Base-by-base conservation (phyloP, 768 basidiomycete genomes). In the Amanita fuliginea region DNA sequence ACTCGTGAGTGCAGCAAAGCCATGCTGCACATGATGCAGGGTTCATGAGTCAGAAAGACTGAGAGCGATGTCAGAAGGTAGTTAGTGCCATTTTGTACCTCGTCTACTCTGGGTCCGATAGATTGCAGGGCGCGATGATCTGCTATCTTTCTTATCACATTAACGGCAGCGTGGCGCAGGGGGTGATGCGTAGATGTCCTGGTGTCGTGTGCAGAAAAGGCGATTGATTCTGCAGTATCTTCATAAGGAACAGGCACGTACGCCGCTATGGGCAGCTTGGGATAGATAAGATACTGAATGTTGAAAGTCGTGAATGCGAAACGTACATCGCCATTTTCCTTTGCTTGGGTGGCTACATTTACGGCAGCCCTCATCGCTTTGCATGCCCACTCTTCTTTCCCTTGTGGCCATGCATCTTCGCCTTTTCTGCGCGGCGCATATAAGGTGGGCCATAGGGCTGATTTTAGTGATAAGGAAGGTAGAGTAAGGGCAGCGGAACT, bases 11-110 rank as follows among this genome's bases (percentile, higher is more conserved):
- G 96, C 5, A 96, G 68, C 18, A 98, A 67, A 2, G 93, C 90
- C 96, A 99, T 99, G 57, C 83, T 80, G 63, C 96, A 99, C 90
- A 98, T 92, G 50, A 99, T 76, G 57, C 96, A 99, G 0, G 96
- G 96, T 57, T 99, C 96, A 65, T 99, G 95, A 8, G 91, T 90
- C 47, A 81, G 78, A 69, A 98, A 98, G 21, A 97, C 71, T 1
- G 82, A 80, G 14, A 81, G 75, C 2, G 81, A 80, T 0, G 92
- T 97, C 21, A 98, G 73, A 39, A 97, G 81, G 64, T 99, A 99
- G 59, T 86, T 83, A 1, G 81, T 68, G 11, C 88, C 85, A 56
- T 88, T 90, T 6, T 60, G 66, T 6, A 18, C 28, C n/a, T 49
- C 55, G 26, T 36, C 33, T 19, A 42, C 34, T 10, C 41, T 22